These are phyloP conservation scores for Cyamopsis tetragonoloba DNA, from an alignment of 306 rosid species.

Conservation along the genomic window DNA sequence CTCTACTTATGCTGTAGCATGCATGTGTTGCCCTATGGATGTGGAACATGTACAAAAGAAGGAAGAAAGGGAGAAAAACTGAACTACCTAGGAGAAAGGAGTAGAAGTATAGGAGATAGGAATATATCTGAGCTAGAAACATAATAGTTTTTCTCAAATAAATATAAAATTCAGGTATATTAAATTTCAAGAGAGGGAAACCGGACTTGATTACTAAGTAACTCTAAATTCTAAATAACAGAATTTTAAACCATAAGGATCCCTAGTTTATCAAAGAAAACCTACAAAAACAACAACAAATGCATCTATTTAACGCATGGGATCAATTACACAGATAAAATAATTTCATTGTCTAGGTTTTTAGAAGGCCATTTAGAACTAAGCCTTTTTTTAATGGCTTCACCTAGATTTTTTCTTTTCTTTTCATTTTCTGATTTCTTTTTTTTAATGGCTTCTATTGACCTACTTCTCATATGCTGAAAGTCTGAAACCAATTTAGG, in stretches of 20 bases:
- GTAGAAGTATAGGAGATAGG: neutral
- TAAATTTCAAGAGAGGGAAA: neutral
- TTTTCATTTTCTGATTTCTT: neutral
- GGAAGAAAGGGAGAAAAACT: neutral
- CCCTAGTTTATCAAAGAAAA: neutral
- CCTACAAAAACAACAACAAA: neutral
- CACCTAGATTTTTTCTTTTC: neutral
- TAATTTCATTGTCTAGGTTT: neutral
- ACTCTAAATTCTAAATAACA: neutral
- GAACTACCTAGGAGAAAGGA: neutral
- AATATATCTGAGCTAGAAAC: neutral
- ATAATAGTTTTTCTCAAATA: neutral
- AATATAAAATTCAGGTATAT: neutral
- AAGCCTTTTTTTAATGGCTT: neutral
- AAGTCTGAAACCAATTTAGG: neutral
- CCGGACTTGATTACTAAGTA: neutral
- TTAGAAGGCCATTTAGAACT: neutral
- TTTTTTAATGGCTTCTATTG: neutral
- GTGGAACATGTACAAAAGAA: neutral
- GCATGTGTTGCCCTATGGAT: slow-evolving; percentile 2
- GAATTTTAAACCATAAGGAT: neutral
- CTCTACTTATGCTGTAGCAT: neutral
- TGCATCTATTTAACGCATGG: neutral
- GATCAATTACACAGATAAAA: neutral
- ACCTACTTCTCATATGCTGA: neutral